Percentiles rank a stretch among this genome's conserved stretches.
These are phyloP conservation scores for Aquanectria penicillioides DNA, from an alignment of 2,329 filamentous ascomycete genomes.

Conservation along the genomic window DNA sequence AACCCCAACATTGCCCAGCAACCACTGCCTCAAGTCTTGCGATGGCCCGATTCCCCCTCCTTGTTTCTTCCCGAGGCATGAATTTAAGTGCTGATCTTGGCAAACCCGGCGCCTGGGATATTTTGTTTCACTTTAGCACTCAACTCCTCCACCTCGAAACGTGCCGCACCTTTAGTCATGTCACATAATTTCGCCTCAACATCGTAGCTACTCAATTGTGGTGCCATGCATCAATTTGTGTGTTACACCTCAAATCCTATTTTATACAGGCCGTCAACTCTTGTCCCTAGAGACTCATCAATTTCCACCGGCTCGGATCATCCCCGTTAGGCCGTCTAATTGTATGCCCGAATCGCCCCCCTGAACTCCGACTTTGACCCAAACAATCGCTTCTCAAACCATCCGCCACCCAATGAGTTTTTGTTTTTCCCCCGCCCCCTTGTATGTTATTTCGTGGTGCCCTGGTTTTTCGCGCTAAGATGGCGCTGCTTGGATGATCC, in stretches of 20 bases:
- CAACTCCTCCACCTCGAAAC: not conserved
- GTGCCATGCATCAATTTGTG: constrained; percentile 27
- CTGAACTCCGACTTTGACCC: constrained; percentile 37
- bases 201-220: not conserved
- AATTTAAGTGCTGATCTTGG: not conserved
- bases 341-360: constrained; percentile 24
- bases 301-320: constrained; percentile 14
- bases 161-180: not conserved
- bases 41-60: not conserved
- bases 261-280: constrained; percentile 27
- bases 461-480: not conserved
- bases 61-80: not conserved
- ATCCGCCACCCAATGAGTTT: constrained; percentile 12
- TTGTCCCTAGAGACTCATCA: constrained; percentile 7
- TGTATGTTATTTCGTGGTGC: not conserved
- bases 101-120: not conserved
- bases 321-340: constrained; percentile 19
- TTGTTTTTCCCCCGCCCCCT: not conserved
- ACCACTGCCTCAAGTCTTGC: too few species aligned
- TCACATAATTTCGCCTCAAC: not conserved
- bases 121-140: constrained; percentile 5
- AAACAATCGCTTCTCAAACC: constrained; percentile 31
- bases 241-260: constrained; percentile 27
- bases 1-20: too few species aligned
- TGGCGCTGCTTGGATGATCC: not conserved